A percentile compares a stretch with the other conserved stretches of the same genome.
Evolutionary conservation across 805 yeast species (phyloP).

Genomic region (Starmerella tilneyi): DNA sequence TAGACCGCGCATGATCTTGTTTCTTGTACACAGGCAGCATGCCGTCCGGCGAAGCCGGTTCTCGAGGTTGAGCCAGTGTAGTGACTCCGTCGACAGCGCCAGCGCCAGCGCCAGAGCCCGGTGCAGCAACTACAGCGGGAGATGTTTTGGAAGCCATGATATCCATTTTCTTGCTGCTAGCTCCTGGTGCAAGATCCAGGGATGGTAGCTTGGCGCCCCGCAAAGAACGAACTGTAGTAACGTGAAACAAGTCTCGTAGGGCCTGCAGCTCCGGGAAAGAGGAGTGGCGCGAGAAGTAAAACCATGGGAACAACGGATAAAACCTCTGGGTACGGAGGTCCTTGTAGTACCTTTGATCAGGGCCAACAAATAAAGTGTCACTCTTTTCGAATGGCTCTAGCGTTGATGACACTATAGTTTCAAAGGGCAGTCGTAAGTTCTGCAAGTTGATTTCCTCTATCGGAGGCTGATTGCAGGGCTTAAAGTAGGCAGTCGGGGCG

Average conservation of each 20-base stretch:
- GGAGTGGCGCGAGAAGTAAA: conserved; percentile 30
- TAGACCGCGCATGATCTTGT: background rate
- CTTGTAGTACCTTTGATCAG: conserved; percentile 16
- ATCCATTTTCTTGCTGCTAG: background rate
- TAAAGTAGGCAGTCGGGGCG: conserved; percentile 20
- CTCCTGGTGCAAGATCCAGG: background rate
- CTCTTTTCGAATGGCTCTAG: conserved; percentile 8
- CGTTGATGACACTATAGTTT: conserved; percentile 13
- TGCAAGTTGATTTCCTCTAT: conserved; percentile 6
- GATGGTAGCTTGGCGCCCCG: conserved; percentile 2
- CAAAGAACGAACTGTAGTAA: conserved; percentile 8
- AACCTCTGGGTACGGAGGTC: background rate
- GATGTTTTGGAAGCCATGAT: background rate
- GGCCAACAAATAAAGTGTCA: conserved; percentile 7
- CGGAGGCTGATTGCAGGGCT: conserved; percentile 22
- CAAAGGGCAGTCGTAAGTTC: conserved; percentile 18
- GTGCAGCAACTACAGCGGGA: background rate
- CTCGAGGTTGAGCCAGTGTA: background rate
- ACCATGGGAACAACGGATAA: conserved; percentile 25
- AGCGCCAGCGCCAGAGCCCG: background rate
- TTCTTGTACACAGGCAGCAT: conserved; percentile 1
- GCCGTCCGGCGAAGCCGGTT: background rate
- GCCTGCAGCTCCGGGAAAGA: conserved; percentile 26
- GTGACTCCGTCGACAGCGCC: too few species aligned
- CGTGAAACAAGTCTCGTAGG: conserved; percentile 21